These are phyloP conservation scores for Clonostachys rhizophaga DNA, from an alignment of 2,329 filamentous ascomycete genomes.

Conservation along the genomic window DNA sequence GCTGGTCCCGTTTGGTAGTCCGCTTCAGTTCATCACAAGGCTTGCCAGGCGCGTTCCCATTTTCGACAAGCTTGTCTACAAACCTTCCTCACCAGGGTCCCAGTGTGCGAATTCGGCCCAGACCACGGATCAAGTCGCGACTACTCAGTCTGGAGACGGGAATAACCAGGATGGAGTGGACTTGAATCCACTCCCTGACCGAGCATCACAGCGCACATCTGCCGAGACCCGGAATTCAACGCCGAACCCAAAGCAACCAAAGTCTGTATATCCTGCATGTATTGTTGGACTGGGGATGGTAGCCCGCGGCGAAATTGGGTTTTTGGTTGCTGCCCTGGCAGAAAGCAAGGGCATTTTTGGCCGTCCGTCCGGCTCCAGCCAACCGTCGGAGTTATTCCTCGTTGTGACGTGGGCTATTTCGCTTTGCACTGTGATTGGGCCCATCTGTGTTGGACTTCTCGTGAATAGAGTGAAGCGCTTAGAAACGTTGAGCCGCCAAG, in stretches of 20 bases:
- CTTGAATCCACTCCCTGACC: too few species aligned
- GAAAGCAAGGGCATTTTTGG: slow-evolving; percentile 43
- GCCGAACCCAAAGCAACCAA: slow-evolving; percentile 29
- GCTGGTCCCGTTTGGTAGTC: slow-evolving; percentile 29
- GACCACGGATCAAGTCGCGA: background rate
- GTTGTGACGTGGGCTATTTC: slow-evolving; percentile 52
- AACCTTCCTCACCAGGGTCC: too few species aligned
- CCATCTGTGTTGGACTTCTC: slow-evolving; percentile 40
- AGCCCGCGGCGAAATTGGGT: slow-evolving; percentile 75
- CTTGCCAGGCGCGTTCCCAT: too few species aligned
- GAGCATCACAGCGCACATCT: background rate
- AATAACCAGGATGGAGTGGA: background rate
- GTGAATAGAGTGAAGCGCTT: slow-evolving; percentile 34
- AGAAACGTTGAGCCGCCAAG: slow-evolving; percentile 6
- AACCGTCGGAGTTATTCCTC: slow-evolving; percentile 37
- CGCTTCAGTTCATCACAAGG: background rate
- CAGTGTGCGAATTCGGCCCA: too few species aligned
- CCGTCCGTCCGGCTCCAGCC: background rate
- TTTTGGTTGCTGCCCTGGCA: slow-evolving; percentile 67
- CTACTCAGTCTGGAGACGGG: background rate
- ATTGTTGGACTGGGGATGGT: slow-evolving; percentile 68
- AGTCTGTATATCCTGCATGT: slow-evolving; percentile 61
- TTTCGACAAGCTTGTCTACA: too few species aligned
- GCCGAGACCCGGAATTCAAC: background rate
- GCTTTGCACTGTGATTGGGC: slow-evolving; percentile 48